These are phyloP conservation scores for Verticillium albo-atrum DNA, from an alignment of 2,329 filamentous ascomycete species.

Conservation along the genomic window DNA sequence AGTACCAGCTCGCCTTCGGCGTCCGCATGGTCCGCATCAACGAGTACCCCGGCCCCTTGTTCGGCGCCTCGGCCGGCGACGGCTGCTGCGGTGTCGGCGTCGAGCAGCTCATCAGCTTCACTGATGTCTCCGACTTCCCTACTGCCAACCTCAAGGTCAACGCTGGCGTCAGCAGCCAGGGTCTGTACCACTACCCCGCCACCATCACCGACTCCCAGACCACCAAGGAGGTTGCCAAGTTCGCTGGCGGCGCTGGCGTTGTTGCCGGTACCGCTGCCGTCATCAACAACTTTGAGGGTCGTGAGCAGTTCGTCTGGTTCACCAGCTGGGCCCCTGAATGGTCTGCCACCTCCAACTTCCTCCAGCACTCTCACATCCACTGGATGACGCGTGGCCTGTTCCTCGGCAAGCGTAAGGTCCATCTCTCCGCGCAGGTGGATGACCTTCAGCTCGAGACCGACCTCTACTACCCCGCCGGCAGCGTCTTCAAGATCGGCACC, in stretches of 20 bases:
- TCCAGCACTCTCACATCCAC: constrained; percentile 59
- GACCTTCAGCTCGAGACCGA: constrained; percentile 55
- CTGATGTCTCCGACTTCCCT: constrained; percentile 46
- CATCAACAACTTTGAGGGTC: constrained; percentile 52
- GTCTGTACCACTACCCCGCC: constrained; percentile 58
- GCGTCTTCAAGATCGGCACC: constrained; percentile 42
- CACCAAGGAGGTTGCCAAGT: constrained; percentile 49
- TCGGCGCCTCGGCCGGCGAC: constrained; percentile 26
- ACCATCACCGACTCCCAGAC: constrained; percentile 46
- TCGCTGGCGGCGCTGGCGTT: constrained; percentile 36
- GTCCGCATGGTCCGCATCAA: constrained; percentile 58
- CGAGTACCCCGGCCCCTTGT: constrained; percentile 47
- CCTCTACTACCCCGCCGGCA: constrained; percentile 41
- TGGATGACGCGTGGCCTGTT: constrained; percentile 58
- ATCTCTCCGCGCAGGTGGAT: constrained; percentile 55
- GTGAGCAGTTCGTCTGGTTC: constrained; percentile 61
- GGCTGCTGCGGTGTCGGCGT: constrained; percentile 43
- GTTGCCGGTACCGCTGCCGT: constrained; percentile 47
- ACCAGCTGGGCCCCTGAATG: constrained; percentile 42
- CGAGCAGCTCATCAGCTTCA: constrained; percentile 49
- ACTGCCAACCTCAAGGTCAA: constrained; percentile 48
- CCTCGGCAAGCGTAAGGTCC: constrained; percentile 48
- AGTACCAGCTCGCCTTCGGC: constrained; percentile 53
- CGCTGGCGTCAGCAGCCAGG: constrained; percentile 41
- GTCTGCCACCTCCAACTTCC: constrained; percentile 47